Conservation (phyloP, 768 basidiomycete genomes). For the Macrocybe gigantea region DNA sequence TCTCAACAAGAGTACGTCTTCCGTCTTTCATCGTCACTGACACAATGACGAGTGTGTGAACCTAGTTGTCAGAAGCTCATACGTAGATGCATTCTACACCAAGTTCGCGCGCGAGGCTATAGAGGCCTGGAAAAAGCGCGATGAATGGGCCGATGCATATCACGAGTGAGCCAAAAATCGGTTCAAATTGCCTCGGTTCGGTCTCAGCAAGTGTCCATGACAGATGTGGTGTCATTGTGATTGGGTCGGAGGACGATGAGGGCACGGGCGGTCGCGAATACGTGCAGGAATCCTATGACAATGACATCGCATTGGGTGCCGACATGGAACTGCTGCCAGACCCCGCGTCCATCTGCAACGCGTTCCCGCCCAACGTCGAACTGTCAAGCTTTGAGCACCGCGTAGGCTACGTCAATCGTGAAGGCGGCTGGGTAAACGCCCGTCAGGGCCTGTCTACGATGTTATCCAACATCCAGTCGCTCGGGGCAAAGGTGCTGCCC, state of each 20-base stretch:
- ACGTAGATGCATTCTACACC: conserved; percentile 64
- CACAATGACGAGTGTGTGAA: background rate
- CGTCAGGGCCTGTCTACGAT: conserved; percentile 54
- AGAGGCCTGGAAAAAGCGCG: conserved; percentile 59
- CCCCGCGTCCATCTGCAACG: conserved; percentile 33
- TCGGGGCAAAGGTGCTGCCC: conserved; percentile 54
- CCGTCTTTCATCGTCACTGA: background rate
- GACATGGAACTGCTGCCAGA: conserved; percentile 35
- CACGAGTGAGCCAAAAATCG: conserved; percentile 60
- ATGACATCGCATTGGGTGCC: conserved; percentile 57
- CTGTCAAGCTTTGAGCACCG: conserved; percentile 27
- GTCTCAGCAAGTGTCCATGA: background rate
- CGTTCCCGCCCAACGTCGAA: conserved; percentile 39
- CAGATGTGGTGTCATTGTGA: conserved; percentile 66
- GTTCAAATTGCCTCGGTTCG: background rate
- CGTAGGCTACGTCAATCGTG: conserved; percentile 64
- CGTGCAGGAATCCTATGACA: conserved; percentile 20
- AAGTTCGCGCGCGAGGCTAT: conserved; percentile 75
- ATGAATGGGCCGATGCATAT: conserved; percentile 68
- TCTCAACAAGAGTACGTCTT: conserved; percentile 38
- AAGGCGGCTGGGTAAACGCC: conserved; percentile 85
- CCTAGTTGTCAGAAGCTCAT: conserved; percentile 71
- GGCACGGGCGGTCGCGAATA: no score
- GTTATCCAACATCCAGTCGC: conserved; percentile 45
- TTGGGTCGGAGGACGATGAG: conserved; percentile 22